Base-by-base conservation (phyloP, 129 eudicot species). In the Cynara cardunculus region DNA sequence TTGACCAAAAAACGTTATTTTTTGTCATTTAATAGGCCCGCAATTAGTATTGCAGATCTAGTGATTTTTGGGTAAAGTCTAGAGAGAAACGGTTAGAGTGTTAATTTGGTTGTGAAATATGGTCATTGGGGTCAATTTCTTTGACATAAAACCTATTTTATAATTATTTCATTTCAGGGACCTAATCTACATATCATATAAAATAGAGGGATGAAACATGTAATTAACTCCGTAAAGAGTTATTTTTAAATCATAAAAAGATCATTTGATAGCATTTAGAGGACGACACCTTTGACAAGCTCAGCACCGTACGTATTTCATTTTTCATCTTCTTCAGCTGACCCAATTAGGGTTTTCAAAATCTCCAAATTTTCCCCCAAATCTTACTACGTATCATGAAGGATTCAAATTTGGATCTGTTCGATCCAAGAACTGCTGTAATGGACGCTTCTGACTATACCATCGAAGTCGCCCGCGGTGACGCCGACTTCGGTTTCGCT, bases 401-500 rank as follows among this genome's bases (percentile, higher is more conserved):
- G 74, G 91, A 87, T 75, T 64, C 83, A 80, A 91, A 89, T 73
- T 75, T 89, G 83, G 98, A 94, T 84, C 91, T 94, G 35, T 94
- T 92, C 87, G 97, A 94, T 89, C 98, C 98, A 34, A 72, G 87
- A 44, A 86, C 89, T 26, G 89, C 90, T 14, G 90, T 81, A 1
- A 94, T 91, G 98, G 98, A 94, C 70, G 78, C 97, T 25, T 80
- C 98, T 32, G 93, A 87, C 75, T 85, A 72, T 34, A 69, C 96
- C 16, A 53, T 67, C 75, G 86, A 92, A 32, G 82, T 31, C 84
- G 85, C 83, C 59, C 81, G 85, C 21, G 89, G 93, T 64, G 93
- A 92, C 86, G 91, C 87, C 26, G 96, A 94, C 87, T 94, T 94
- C 67, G 97, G 90, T 7, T 94, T 94, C 83, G 98, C 98, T 12